Base-by-base conservation (phyloP, 768 basidiomycete species). In the Lentinula raphanica region DNA sequence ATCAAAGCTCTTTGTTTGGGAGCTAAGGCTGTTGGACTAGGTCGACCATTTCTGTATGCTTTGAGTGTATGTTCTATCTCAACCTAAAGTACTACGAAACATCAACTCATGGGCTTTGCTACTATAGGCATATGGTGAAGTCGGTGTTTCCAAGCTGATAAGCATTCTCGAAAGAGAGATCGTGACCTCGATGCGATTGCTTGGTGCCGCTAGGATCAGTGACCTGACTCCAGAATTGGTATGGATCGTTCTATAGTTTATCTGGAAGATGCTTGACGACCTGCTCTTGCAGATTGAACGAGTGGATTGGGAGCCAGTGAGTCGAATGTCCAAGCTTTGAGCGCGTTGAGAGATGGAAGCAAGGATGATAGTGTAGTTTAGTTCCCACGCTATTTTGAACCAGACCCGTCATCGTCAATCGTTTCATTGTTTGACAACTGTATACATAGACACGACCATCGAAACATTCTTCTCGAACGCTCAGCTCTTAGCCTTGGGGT, bases 1-100 rank as follows among this genome's bases (percentile, higher is more conserved):
- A 73, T 97, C 49, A 97, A 96, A 70, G 94, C 94, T 0, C 72
- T 96, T 9, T 95, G 92, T 67, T 76, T 97, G 7, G 94, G 94
- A 9, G 94, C 94, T 3, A 86, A 73, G 61, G 91, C 88, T 7
- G 91, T 94, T 17, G 94, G 94, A 3, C 73, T 97, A 31, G 94
- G 94, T 2, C 78, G 94, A 13, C 79, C 89, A 13, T 91, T 94
- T 76, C 77, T 97, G 11, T 96, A 90, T 65, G 92, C 88, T 1
- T 87, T 91, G 72, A 88, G 88, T 64, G 90, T 90, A 70, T 66
- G 81, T 67, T 56, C 19, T 4, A 32, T 12, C 15, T 19, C 17
- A n/a, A n/a, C n/a, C n/a, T n/a, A n/a, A n/a, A n/a, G n/a, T n/a
- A 49, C 40, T 29, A 19, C 42, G 50, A 45, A 3, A 32, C 42